Percentiles rank a stretch among this genome's conserved stretches.
Conservation (phyloP, 768 basidiomycete genomes). For the Kwoniella bestiolae region DNA sequence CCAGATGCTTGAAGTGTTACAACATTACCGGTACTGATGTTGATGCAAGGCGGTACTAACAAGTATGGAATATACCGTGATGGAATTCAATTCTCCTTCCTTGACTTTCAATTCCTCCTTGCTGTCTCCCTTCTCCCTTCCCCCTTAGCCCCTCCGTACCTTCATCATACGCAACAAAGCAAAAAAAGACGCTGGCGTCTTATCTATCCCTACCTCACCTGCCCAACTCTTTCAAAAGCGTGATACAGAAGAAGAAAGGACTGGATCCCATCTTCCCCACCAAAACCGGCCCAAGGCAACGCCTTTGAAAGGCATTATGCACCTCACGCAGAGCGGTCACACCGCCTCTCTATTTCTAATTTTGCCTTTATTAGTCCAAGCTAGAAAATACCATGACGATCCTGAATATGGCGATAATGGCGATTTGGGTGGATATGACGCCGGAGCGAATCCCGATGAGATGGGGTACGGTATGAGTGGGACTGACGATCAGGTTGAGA, state of each 20-base stretch:
- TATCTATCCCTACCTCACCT: too few relatives aligned
- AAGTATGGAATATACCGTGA: background rate
- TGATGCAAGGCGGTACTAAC: background rate
- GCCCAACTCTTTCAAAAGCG: too few relatives aligned
- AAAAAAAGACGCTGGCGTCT: constrained; percentile 18
- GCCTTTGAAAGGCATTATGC: constrained; percentile 16
- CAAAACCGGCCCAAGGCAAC: background rate
- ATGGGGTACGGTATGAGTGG: background rate
- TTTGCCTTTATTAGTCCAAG: background rate
- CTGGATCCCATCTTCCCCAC: background rate
- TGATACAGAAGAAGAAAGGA: background rate
- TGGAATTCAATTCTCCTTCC: background rate
- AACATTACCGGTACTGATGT: background rate
- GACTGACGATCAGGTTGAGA: background rate
- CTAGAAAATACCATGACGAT: background rate
- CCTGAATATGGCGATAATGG: background rate
- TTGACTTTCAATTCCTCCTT: background rate
- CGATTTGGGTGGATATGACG: background rate
- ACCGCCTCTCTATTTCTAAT: background rate
- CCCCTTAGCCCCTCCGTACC: background rate
- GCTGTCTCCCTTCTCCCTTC: background rate
- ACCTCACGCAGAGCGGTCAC: background rate
- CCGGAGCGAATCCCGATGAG: background rate
- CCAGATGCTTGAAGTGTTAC: background rate
- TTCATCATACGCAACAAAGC: too few relatives aligned